Evolutionary conservation across 2,329 filamentous ascomycete species (phyloP).

Genomic region (Incumbomyces delicatus): DNA sequence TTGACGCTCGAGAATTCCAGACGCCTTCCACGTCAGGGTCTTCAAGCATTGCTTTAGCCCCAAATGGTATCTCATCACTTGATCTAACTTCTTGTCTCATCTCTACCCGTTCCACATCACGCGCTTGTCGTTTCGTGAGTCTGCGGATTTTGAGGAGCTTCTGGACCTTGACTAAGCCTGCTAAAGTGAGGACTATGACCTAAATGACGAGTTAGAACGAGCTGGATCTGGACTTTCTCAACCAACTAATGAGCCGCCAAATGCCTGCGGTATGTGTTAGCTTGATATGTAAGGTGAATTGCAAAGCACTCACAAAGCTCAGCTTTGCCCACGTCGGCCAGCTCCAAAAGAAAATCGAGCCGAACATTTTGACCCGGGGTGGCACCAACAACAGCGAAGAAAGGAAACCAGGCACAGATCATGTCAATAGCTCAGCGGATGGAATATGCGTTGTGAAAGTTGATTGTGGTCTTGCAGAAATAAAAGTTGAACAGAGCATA

Average conservation of each 20-base stretch:
- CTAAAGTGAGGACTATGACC: slow-evolving; percentile 52
- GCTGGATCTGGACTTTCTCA: neutral
- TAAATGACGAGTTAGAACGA: slow-evolving; percentile 33
- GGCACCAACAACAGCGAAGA: neutral
- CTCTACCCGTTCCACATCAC: slow-evolving; percentile 41
- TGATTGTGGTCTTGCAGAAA: neutral
- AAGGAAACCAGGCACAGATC: neutral
- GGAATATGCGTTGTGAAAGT: neutral
- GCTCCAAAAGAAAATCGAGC: slow-evolving; percentile 13
- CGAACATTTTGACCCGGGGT: neutral
- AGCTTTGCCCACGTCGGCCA: slow-evolving; percentile 20
- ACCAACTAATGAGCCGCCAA: slow-evolving; percentile 12
- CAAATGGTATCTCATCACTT: slow-evolving; percentile 65
- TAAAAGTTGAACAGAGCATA: slow-evolving; percentile 1
- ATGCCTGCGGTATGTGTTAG: slow-evolving; percentile 12
- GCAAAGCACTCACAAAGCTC: slow-evolving; percentile 15
- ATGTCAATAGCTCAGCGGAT: slow-evolving; percentile 2
- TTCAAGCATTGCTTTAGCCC: slow-evolving; percentile 72
- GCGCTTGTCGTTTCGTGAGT: slow-evolving; percentile 50
- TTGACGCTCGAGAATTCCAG: slow-evolving; percentile 53
- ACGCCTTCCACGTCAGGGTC: slow-evolving; percentile 80
- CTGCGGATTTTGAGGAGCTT: slow-evolving; percentile 48
- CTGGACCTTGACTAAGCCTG: slow-evolving; percentile 52
- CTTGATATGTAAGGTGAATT: neutral
- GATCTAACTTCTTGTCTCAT: slow-evolving; percentile 43